Evolutionary conservation across 768 basidiomycete genomes (phyloP).

Genomic region (Crassisporium funariophilum): DNA sequence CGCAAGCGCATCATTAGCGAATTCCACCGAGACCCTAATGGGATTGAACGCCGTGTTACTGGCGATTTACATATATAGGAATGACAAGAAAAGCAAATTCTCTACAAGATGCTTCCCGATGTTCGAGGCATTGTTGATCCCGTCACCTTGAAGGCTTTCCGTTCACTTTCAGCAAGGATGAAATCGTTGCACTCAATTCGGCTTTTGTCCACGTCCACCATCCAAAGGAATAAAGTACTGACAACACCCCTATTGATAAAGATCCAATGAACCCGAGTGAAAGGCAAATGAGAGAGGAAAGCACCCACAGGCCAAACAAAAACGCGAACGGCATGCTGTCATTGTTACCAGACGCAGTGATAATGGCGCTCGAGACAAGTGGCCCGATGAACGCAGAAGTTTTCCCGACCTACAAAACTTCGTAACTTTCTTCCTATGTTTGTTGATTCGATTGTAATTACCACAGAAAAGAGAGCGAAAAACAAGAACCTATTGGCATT

Average conservation of each 20-base stretch:
- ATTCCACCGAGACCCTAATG: too few species aligned
- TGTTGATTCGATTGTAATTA: slow-evolving; percentile 25
- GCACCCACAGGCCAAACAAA: slow-evolving; percentile 63
- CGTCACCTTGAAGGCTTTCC: slow-evolving; percentile 23
- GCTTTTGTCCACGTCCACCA: slow-evolving; percentile 69
- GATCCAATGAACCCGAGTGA: neutral
- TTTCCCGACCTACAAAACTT: slow-evolving; percentile 56
- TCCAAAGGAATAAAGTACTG: slow-evolving; percentile 60
- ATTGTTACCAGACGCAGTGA: slow-evolving; percentile 66
- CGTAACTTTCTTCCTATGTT: neutral
- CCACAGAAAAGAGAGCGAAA: slow-evolving; percentile 75
- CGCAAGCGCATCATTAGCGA: too few species aligned
- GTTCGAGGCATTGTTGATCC: too few species aligned
- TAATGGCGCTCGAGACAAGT: slow-evolving; percentile 74
- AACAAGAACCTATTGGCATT: slow-evolving; percentile 56
- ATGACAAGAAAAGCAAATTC: too few species aligned
- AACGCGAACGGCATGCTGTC: slow-evolving; percentile 79
- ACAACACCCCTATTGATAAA: slow-evolving; percentile 42
- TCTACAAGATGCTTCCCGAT: too few species aligned
- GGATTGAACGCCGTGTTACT: too few species aligned
- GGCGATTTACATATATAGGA: too few species aligned
- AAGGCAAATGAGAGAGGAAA: slow-evolving; percentile 2
- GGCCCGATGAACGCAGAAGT: slow-evolving; percentile 79
- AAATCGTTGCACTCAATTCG: slow-evolving; percentile 64
- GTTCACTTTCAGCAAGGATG: slow-evolving; percentile 49